Conservation (phyloP, 163 green algal species). For the Scenedesmus sp. region DNA sequence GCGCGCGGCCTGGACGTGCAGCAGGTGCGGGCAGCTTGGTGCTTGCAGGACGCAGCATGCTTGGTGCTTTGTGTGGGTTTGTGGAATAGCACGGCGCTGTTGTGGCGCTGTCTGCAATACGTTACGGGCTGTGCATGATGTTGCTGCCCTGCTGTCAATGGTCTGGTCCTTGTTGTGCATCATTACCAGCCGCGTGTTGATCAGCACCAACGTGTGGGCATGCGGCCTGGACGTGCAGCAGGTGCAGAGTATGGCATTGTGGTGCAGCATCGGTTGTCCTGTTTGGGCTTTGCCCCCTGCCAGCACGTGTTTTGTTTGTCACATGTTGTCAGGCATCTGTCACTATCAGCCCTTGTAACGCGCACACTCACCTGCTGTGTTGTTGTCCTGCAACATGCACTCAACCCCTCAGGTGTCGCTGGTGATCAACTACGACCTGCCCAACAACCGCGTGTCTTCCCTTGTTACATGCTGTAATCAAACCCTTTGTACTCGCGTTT, state of each 20-base stretch:
- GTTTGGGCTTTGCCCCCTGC: background rate
- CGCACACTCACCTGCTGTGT: background rate
- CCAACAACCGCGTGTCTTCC: constrained; percentile 92
- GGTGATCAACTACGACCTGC: constrained; percentile 99
- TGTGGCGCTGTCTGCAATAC: too few species aligned
- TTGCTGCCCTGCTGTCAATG: too few species aligned
- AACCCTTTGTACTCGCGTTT: too few species aligned
- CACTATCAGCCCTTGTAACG: background rate
- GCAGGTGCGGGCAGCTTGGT: constrained; percentile 69
- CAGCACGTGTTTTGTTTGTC: background rate
- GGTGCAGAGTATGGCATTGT: constrained; percentile 50
- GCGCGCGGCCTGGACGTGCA: constrained; percentile 97
- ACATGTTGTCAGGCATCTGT: too few species aligned
- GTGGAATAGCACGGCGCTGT: too few species aligned
- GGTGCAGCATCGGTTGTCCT: background rate
- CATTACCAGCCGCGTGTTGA: constrained; percentile 91
- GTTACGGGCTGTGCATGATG: too few species aligned
- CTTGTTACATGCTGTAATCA: background rate
- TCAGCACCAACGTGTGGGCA: constrained; percentile 98
- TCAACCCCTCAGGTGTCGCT: constrained; percentile 87
- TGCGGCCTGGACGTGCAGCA: constrained; percentile 98
- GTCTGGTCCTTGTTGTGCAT: constrained; percentile 95
- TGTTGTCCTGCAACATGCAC: background rate
- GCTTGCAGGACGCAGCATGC: too few species aligned
- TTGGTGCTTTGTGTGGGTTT: too few species aligned